Evolutionary conservation across 306 rosid genomes (phyloP).

Genomic region (Acacia confusa): DNA sequence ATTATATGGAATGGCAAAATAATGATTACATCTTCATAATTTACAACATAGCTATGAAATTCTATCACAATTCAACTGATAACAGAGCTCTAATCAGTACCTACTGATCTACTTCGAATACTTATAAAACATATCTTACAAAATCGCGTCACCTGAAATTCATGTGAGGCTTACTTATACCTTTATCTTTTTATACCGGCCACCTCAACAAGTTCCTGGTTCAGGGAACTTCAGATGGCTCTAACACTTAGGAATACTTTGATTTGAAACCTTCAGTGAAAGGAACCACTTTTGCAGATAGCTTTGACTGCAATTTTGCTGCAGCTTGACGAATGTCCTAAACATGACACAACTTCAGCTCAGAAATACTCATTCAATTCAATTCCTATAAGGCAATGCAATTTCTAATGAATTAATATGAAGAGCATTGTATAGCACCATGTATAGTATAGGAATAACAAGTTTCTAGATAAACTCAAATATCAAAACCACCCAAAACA

Average conservation of each 20-base stretch:
- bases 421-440: background rate
- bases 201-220: background rate
- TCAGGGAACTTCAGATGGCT: background rate
- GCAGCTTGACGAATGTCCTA: constrained; percentile 89
- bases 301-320: constrained; percentile 72
- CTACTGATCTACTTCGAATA: background rate
- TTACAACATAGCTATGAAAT: constrained; percentile 32
- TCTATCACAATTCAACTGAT: background rate
- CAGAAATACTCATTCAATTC: constrained; percentile 11
- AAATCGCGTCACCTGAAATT: background rate
- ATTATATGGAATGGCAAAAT: background rate
- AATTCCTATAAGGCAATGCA: background rate
- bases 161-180: background rate
- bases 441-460: background rate
- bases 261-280: constrained; percentile 93
- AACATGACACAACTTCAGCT: constrained; percentile 9
- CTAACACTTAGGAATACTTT: constrained; percentile 39
- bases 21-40: constrained; percentile 20
- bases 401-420: background rate
- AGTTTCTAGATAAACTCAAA: background rate
- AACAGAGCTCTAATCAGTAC: background rate
- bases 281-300: constrained; percentile 80
- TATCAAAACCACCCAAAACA: background rate
- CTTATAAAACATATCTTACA: constrained; percentile 19
- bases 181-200: background rate